phyloP scores from a whole-genome alignment of 108 stramenopile species.

The Parietichytrium sp. region DNA sequence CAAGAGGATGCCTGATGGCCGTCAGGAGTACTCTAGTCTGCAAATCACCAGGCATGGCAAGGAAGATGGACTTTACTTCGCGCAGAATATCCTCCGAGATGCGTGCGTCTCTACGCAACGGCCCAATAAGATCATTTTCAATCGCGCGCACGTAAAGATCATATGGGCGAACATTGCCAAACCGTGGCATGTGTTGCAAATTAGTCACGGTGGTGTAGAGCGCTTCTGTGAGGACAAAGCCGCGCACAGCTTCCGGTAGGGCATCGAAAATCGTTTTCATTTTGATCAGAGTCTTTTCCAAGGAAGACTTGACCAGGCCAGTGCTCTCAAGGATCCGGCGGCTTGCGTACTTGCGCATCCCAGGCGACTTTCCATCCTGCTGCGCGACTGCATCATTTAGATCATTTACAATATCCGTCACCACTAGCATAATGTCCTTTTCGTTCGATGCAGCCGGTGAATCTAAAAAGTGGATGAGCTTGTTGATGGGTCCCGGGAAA shows the following conservation, averaged over 20 bases:
- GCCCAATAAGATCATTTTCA: conserved; percentile 36
- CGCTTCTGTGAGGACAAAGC: neutral
- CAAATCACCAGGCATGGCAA: conserved; percentile 23
- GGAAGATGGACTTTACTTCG: conserved; percentile 22
- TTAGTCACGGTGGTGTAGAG: conserved; percentile 19
- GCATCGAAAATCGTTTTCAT: conserved; percentile 31
- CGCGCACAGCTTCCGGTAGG: neutral
- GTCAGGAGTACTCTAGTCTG: conserved; percentile 33
- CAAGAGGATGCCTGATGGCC: neutral
- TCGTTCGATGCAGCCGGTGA: neutral
- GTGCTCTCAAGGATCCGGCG: conserved; percentile 1
- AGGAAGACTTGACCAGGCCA: neutral
- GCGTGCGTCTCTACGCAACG: conserved; percentile 31
- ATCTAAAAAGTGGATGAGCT: conserved; percentile 29
- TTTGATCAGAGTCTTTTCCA: conserved; percentile 11
- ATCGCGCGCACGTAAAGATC: conserved; percentile 35
- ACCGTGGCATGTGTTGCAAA: conserved; percentile 28
- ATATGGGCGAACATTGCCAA: neutral
- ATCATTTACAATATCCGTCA: conserved; percentile 18
- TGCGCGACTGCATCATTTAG: neutral
- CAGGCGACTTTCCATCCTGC: neutral
- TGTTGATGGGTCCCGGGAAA: conserved; percentile 22
- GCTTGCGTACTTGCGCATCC: neutral
- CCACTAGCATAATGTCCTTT: neutral
- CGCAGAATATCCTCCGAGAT: conserved; percentile 21